Evolutionary conservation across 2,329 filamentous ascomycete species (phyloP).

Genomic region (Aspergillus cejpii): DNA sequence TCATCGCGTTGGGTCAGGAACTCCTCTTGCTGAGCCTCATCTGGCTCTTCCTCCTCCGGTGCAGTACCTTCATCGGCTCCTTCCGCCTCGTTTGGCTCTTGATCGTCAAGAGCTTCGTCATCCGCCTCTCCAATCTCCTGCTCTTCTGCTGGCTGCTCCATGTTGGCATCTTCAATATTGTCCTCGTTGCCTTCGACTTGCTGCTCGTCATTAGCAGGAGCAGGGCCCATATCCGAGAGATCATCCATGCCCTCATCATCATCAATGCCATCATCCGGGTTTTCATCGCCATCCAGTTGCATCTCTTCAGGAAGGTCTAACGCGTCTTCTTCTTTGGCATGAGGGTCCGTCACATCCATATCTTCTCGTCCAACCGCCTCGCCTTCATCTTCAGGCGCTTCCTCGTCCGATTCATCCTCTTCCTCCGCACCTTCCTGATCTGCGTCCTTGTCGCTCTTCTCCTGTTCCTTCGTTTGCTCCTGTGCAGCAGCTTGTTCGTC

Average conservation of each 20-base stretch:
- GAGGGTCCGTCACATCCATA: slow-evolving; percentile 61
- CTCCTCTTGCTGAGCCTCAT: slow-evolving; percentile 48
- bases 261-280: slow-evolving; percentile 46
- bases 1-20: slow-evolving; percentile 44
- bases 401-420: slow-evolving; percentile 45
- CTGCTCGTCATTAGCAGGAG: slow-evolving; percentile 32
- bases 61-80: slow-evolving; percentile 44
- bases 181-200: slow-evolving; percentile 28
- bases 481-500: slow-evolving; percentile 58
- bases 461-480: slow-evolving; percentile 46
- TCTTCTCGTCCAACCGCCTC: slow-evolving; percentile 59
- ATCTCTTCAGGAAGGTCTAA: slow-evolving; percentile 83
- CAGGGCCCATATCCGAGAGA: slow-evolving; percentile 39
- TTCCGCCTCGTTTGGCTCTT: slow-evolving; percentile 42
- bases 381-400: slow-evolving; percentile 52
- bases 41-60: slow-evolving; percentile 38
- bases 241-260: slow-evolving; percentile 44
- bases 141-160: slow-evolving; percentile 26
- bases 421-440: slow-evolving; percentile 51
- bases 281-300: slow-evolving; percentile 65
- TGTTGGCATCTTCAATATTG: slow-evolving; percentile 26
- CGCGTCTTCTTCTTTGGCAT: slow-evolving; percentile 72
- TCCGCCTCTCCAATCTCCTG: slow-evolving; percentile 28
- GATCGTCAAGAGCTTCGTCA: slow-evolving; percentile 39
- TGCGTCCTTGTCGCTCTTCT: slow-evolving; percentile 34